These are phyloP conservation scores for Phaseolus coccineus DNA, from an alignment of 331 rosid genomes.

Conservation along the genomic window DNA sequence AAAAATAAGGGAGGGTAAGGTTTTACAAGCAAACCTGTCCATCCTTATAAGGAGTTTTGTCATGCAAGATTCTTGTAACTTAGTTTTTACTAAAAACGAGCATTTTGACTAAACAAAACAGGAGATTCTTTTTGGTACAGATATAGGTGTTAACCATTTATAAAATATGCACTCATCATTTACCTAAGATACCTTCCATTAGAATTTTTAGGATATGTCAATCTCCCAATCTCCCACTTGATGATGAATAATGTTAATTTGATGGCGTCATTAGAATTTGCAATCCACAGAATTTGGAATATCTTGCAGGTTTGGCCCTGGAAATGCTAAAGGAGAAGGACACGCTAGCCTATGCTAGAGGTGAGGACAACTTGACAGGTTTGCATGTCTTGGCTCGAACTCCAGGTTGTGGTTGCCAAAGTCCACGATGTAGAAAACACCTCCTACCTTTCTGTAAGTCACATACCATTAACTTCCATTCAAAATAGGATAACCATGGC, in stretches of 20 bases:
- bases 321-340: slow-evolving; percentile 28
- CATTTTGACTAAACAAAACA: too few species aligned
- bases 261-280: neutral
- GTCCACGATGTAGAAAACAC: neutral
- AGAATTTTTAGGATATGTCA: neutral
- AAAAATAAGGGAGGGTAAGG: neutral
- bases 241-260: neutral
- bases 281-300: neutral
- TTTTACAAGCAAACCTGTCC: neutral
- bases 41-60: neutral
- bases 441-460: slow-evolving; percentile 22
- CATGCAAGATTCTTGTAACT: neutral
- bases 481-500: neutral
- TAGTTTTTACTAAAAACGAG: neutral
- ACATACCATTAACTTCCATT: neutral
- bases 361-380: slow-evolving; percentile 32
- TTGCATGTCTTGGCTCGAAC: slow-evolving; percentile 55
- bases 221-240: neutral
- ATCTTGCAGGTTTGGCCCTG: slow-evolving; percentile 47
- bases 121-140: neutral
- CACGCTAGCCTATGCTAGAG: slow-evolving; percentile 23
- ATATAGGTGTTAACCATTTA: neutral
- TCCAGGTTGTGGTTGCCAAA: slow-evolving; percentile 16
- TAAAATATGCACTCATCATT: neutral
- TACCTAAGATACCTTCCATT: neutral